phyloP scores from a whole-genome alignment of 768 basidiomycete species.

The Termitomyces sp. region DNA sequence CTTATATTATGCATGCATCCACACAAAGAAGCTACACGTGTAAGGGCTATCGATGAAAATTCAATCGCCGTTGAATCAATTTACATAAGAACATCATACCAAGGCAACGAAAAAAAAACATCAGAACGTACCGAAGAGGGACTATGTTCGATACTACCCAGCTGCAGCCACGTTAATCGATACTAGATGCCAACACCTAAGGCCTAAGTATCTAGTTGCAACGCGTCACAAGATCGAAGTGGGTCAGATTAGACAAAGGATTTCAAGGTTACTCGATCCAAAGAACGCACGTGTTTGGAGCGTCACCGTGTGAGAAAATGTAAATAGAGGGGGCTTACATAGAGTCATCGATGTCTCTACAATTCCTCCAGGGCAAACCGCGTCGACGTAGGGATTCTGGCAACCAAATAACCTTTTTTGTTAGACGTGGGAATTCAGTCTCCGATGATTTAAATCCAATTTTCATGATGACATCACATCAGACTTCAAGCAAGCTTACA shows the following conservation, averaged over 20 bases:
- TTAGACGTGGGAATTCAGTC: too few relatives aligned
- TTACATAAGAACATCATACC: not conserved
- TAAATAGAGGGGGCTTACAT: too few relatives aligned
- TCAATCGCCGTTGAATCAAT: not conserved
- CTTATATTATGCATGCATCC: not conserved
- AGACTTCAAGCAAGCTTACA: too few relatives aligned
- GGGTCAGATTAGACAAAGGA: not conserved
- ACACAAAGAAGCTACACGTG: conserved; percentile 5
- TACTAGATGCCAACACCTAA: not conserved
- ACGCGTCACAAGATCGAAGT: not conserved
- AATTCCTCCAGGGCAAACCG: too few relatives aligned
- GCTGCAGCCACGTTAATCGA: not conserved
- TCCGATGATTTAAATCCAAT: too few relatives aligned
- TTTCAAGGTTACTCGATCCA: too few relatives aligned
- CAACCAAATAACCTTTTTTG: too few relatives aligned
- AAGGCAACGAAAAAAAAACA: not conserved
- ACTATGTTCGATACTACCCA: not conserved
- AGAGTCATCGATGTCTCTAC: too few relatives aligned
- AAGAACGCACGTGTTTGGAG: not conserved
- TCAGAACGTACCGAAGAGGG: not conserved
- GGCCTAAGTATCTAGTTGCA: too few relatives aligned
- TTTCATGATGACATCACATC: too few relatives aligned
- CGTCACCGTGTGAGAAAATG: not conserved
- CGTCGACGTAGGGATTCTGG: too few relatives aligned
- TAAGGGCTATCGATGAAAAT: conserved; percentile 3